These are phyloP conservation scores for Cryptomeria japonica DNA, from an alignment of 75 land plant species.

Conservation along the genomic window DNA sequence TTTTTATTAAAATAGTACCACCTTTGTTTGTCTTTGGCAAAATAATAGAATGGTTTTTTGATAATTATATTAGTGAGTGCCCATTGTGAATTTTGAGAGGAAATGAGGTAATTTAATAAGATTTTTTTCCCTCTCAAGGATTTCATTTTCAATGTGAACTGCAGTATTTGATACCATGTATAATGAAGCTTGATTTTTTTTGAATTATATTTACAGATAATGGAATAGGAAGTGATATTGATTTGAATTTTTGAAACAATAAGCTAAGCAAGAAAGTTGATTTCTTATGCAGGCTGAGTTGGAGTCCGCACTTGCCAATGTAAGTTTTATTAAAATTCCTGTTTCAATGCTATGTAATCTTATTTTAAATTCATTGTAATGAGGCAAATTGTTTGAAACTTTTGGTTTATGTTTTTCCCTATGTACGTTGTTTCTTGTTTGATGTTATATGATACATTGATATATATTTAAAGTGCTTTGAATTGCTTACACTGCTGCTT, in stretches of 20 bases:
- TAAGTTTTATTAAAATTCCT: slow-evolving; percentile 21
- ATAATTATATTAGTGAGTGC: not conserved
- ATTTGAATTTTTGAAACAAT: not conserved
- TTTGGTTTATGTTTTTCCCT: not conserved
- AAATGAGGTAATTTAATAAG: not conserved
- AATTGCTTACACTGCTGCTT: not conserved
- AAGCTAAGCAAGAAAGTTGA: not conserved
- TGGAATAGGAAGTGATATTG: not conserved
- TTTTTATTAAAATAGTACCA: not conserved
- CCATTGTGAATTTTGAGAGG: not conserved
- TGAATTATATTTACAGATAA: not conserved
- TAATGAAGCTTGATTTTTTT: not conserved
- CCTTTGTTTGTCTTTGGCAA: not conserved
- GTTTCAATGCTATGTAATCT: not conserved
- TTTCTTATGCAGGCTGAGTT: slow-evolving; percentile 58
- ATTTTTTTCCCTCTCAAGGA: not conserved
- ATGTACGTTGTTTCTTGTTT: not conserved
- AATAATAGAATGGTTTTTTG: not conserved
- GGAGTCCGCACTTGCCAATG: slow-evolving; percentile 47
- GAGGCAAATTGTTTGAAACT: slow-evolving; percentile 1
- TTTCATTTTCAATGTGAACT: not conserved
- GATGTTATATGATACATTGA: too few relatives aligned
- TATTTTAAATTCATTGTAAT: not conserved
- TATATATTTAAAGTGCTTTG: not conserved
- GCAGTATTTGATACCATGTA: not conserved